Evolutionary conservation across 1,139 yeast genomes (phyloP).

Genomic region (Saccharomyces hybrid): DNA sequence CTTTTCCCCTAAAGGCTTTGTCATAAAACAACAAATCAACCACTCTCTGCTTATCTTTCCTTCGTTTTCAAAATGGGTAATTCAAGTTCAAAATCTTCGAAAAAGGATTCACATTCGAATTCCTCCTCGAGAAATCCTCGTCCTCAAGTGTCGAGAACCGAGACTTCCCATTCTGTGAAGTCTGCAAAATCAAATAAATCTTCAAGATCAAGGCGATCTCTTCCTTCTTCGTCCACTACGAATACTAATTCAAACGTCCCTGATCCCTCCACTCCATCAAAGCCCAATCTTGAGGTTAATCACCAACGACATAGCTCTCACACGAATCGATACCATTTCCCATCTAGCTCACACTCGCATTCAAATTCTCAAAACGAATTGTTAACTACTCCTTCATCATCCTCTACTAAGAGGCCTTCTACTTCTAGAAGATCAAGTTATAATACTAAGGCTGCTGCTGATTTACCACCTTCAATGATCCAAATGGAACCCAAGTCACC

Average conservation of each 20-base stretch:
- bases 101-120: background rate
- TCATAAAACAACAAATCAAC: background rate
- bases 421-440: conserved; percentile 20
- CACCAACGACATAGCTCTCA: conserved; percentile 9
- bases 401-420: conserved; percentile 9
- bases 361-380: conserved; percentile 1
- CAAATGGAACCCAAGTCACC: conserved; percentile 64
- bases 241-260: background rate
- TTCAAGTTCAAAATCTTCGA: conserved; percentile 1
- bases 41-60: background rate
- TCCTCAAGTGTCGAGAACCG: conserved; percentile 13
- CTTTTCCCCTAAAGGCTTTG: background rate
- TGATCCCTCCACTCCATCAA: conserved; percentile 4
- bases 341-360: conserved; percentile 3
- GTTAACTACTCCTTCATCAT: conserved; percentile 7
- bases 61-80: conserved; percentile 3
- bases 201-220: conserved; percentile 13
- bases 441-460: conserved; percentile 14
- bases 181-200: conserved; percentile 8
- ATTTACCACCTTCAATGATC: conserved; percentile 62
- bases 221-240: background rate
- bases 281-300: background rate
- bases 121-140: conserved; percentile 4
- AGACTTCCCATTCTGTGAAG: conserved; percentile 15
- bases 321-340: conserved; percentile 3